Percentiles rank a stretch among this genome's conserved stretches.
Conservation (phyloP, 73 alveolate genomes). For the Stentor roeselii region DNA sequence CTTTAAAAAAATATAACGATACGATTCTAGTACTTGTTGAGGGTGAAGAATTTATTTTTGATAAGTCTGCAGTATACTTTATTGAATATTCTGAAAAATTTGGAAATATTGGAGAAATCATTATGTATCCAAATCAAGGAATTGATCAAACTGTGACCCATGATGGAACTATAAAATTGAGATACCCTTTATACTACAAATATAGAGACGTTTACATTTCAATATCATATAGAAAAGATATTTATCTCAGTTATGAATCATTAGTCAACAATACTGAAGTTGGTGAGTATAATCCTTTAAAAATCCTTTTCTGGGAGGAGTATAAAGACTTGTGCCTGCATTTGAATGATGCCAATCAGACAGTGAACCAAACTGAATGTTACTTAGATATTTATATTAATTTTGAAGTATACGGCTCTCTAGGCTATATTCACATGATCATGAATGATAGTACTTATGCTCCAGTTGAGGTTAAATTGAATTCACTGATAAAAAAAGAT, state of each 20-base stretch:
- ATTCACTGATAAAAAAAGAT: too few relatives aligned
- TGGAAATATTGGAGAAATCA: neutral
- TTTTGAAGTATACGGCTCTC: too few relatives aligned
- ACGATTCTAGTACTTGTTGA: too few relatives aligned
- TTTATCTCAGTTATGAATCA: neutral
- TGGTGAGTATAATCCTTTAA: neutral
- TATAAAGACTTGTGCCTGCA: neutral
- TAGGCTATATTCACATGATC: too few relatives aligned
- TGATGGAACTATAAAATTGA: neutral
- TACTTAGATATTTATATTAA: too few relatives aligned
- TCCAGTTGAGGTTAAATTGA: too few relatives aligned
- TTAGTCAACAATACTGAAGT: neutral
- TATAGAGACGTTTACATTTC: neutral
- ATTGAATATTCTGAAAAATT: too few relatives aligned
- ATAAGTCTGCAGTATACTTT: too few relatives aligned
- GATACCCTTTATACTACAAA: neutral
- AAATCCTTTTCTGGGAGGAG: neutral
- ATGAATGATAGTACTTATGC: too few relatives aligned
- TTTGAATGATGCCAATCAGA: neutral
- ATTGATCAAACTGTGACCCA: neutral
- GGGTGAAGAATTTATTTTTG: too few relatives aligned
- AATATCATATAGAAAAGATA: neutral
- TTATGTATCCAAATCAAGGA: neutral
- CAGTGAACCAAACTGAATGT: neutral
- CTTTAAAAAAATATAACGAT: too few relatives aligned